phyloP scores from a whole-genome alignment of 2,329 filamentous ascomycete species.

The Alternaria triticimaculans region DNA sequence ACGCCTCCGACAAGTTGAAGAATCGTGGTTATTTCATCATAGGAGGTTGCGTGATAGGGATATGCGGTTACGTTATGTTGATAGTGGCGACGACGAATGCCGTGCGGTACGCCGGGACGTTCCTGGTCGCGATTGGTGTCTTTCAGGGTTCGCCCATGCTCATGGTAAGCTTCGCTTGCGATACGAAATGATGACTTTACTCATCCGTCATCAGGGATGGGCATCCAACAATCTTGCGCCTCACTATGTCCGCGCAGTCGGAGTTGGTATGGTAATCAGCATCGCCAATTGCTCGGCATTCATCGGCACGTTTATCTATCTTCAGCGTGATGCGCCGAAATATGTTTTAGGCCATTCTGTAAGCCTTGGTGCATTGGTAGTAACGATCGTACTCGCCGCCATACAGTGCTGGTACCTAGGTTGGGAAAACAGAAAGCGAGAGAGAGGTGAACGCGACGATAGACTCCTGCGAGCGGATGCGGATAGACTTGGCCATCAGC shows the following conservation, averaged over 20 bases:
- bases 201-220: conserved; percentile 42
- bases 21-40: conserved; percentile 57
- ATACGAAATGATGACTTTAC: background rate
- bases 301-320: conserved; percentile 59
- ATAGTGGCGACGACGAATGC: conserved; percentile 48
- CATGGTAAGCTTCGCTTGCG: conserved; percentile 32
- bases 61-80: conserved; percentile 62
- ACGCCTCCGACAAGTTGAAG: conserved; percentile 52
- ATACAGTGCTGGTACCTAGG: conserved; percentile 32
- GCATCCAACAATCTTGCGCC: conserved; percentile 55
- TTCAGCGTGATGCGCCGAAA: conserved; percentile 51
- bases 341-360: conserved; percentile 30
- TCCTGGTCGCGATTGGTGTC: conserved; percentile 52
- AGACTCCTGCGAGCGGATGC: conserved; percentile 33
- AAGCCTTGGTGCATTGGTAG: conserved; percentile 33
- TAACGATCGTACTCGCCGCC: conserved; percentile 28
- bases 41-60: conserved; percentile 55
- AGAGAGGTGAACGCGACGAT: conserved; percentile 27
- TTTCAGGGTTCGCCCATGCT: conserved; percentile 47
- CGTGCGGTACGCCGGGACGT: conserved; percentile 50
- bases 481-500: conserved; percentile 34
- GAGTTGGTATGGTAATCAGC: conserved; percentile 55
- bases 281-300: conserved; percentile 61
- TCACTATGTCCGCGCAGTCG: conserved; percentile 64
- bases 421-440: conserved; percentile 38